Percentiles rank a stretch among this genome's conserved stretches.
phyloP scores from a whole-genome alignment of 2,329 filamentous ascomycete genomes.

The Lachnellula cervina region DNA sequence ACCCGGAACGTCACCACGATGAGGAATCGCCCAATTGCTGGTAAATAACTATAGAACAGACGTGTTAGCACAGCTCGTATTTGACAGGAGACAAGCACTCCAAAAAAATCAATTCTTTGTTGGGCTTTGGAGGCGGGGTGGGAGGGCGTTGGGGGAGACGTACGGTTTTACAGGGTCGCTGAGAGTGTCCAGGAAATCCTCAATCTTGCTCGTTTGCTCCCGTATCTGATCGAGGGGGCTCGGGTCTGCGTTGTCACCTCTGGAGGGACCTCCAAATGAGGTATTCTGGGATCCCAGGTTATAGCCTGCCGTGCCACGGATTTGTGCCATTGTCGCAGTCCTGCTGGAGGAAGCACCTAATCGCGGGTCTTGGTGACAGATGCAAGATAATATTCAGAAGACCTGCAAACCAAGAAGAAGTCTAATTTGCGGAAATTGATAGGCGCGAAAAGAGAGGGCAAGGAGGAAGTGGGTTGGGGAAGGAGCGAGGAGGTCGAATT shows the following conservation, averaged over 20 bases:
- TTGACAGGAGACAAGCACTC: neutral
- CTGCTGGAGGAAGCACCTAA: constrained; percentile 25
- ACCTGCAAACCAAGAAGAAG: constrained; percentile 5
- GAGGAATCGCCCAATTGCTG: constrained; percentile 91
- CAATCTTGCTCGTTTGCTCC: constrained; percentile 96
- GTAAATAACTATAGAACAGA: constrained; percentile 64
- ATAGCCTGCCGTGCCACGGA: constrained; percentile 48
- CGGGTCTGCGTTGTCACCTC: constrained; percentile 32
- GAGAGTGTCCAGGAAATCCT: constrained; percentile 82
- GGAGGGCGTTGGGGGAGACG: constrained; percentile 36
- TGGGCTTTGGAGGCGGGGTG: constrained; percentile 6
- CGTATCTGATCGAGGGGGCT: constrained; percentile 73
- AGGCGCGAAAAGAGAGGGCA: too few species aligned
- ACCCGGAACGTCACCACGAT: constrained; percentile 99
- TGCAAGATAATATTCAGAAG: constrained; percentile 2
- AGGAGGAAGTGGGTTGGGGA: neutral
- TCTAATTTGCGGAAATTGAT: constrained; percentile 1
- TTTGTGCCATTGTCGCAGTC: constrained; percentile 48
- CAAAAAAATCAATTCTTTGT: neutral
- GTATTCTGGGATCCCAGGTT: constrained; percentile 34
- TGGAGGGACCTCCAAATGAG: constrained; percentile 32
- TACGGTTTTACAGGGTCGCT: constrained; percentile 95
- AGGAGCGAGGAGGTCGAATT: constrained; percentile 1
- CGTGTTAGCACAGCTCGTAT: constrained; percentile 15
- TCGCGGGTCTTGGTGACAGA: constrained; percentile 10